Evolutionary conservation across 2,329 filamentous ascomycete species (phyloP).

Genomic region (Penicillium griseofulvum): DNA sequence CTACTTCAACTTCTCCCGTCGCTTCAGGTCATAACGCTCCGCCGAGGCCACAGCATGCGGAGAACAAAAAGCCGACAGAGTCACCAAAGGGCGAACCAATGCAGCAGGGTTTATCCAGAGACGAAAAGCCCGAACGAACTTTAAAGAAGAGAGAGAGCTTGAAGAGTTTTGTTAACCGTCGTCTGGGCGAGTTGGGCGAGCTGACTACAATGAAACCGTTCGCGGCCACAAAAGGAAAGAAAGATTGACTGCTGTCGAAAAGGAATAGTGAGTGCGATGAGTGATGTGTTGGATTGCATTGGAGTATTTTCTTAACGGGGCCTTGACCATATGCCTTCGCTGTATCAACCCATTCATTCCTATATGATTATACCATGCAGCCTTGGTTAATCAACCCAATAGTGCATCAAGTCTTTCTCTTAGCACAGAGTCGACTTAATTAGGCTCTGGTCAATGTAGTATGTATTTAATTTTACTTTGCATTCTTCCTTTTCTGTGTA

Average conservation of each 20-base stretch:
- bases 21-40: neutral
- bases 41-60: neutral
- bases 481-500: neutral
- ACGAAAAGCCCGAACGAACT: constrained; percentile 17
- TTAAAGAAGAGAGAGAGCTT: constrained; percentile 15
- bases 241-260: neutral
- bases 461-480: neutral
- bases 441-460: too few relatives aligned
- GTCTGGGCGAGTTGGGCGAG: constrained; percentile 2
- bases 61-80: neutral
- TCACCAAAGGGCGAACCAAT: neutral
- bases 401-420: neutral
- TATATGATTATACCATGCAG: neutral
- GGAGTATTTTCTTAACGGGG: neutral
- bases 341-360: neutral
- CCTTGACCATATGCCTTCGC: neutral
- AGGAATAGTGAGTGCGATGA: neutral
- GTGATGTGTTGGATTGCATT: neutral
- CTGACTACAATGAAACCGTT: neutral
- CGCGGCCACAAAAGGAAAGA: neutral
- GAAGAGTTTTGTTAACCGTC: constrained; percentile 12
- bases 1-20: neutral
- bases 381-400: neutral
- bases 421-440: neutral
- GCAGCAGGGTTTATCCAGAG: neutral